Conservation (phyloP, 306 rosid species). For the Hippophae rhamnoides region DNA sequence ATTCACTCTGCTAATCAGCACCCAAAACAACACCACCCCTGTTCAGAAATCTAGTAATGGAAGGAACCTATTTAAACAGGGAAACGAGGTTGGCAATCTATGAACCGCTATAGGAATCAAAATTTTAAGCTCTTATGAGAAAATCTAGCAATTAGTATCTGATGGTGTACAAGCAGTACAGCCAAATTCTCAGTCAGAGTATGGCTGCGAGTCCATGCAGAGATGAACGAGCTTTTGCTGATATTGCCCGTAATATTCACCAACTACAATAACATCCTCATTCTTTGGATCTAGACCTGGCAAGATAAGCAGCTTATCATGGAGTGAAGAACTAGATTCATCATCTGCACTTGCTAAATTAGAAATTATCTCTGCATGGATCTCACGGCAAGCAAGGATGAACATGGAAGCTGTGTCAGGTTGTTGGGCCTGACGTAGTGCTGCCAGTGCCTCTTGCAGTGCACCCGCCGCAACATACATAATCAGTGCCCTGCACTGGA, state of each 20-base stretch:
- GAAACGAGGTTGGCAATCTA: too few relatives aligned
- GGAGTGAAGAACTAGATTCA: conserved; percentile 41
- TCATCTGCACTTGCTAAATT: conserved; percentile 32
- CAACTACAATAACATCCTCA: conserved; percentile 66
- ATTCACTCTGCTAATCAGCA: too few relatives aligned
- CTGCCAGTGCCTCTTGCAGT: conserved; percentile 83
- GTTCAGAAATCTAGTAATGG: too few relatives aligned
- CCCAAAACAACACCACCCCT: too few relatives aligned
- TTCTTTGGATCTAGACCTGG: conserved; percentile 67
- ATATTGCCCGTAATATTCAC: conserved; percentile 77
- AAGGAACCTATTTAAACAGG: too few relatives aligned
- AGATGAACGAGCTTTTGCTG: conserved; percentile 87
- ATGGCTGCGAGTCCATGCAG: conserved; percentile 87
- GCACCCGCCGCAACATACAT: conserved; percentile 94
- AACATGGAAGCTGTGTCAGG: conserved; percentile 96
- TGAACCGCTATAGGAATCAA: background rate
- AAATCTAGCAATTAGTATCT: conserved; percentile 11
- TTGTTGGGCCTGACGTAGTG: conserved; percentile 84
- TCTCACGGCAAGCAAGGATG: conserved; percentile 88
- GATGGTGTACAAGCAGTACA: conserved; percentile 2
- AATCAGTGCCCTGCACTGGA: conserved; percentile 71
- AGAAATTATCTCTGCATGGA: conserved; percentile 51
- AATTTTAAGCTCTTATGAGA: background rate
- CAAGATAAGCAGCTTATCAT: conserved; percentile 39
- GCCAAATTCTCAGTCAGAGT: conserved; percentile 32